phyloP scores from a whole-genome alignment of 805 yeast species.

The Saccharomyces paradoxus region DNA sequence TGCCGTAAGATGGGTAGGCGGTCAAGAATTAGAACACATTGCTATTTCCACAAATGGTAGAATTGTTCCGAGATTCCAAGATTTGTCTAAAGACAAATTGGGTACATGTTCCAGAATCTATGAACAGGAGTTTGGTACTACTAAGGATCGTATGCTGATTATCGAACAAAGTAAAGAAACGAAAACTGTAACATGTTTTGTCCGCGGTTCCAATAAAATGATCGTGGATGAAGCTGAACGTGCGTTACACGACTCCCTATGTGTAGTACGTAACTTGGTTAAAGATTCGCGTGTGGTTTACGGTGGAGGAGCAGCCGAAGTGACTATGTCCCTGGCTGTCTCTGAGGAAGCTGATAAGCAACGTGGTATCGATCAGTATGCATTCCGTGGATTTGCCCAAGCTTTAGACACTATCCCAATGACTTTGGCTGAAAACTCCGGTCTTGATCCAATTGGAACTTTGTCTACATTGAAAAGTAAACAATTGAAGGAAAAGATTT shows the following conservation, averaged over 20 bases:
- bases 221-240: constrained; percentile 94
- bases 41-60: constrained; percentile 97
- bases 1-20: constrained; percentile 99
- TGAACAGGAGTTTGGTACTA: constrained; percentile 92
- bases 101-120: constrained; percentile 81
- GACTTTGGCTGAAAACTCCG: constrained; percentile 95
- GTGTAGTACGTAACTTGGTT: constrained; percentile 94
- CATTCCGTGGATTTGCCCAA: constrained; percentile 87
- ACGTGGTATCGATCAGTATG: constrained; percentile 94
- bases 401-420: constrained; percentile 90
- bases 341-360: constrained; percentile 86
- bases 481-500: constrained; percentile 64
- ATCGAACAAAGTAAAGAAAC: constrained; percentile 83
- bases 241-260: constrained; percentile 91
- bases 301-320: constrained; percentile 99
- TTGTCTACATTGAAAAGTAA: constrained; percentile 74
- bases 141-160: constrained; percentile 91
- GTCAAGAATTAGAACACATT: constrained; percentile 87
- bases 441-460: constrained; percentile 87
- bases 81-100: constrained; percentile 67
- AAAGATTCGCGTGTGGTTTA: constrained; percentile 91
- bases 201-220: constrained; percentile 96
- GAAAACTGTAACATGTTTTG: constrained; percentile 83
- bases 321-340: constrained; percentile 85
- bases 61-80: constrained; percentile 95